Conservation (phyloP, 495 filamentous ascomycete species). For the Trichoderma erinaceum region DNA sequence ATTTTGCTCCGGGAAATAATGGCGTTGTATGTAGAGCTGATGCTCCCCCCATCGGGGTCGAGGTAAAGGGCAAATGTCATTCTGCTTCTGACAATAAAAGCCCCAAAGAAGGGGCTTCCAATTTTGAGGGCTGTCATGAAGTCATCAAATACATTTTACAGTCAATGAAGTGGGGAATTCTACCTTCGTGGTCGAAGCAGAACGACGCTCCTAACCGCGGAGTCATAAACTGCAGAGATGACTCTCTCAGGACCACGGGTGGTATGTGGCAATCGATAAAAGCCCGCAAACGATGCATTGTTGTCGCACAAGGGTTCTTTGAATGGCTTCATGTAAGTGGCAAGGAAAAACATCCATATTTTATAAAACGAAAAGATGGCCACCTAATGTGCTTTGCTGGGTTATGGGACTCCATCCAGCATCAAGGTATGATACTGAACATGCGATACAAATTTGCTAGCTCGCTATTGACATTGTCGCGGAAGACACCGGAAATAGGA, state of each 20-base stretch:
- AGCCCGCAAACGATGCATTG: slow-evolving; percentile 74
- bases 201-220: slow-evolving; percentile 59
- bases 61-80: slow-evolving; percentile 11
- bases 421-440: slow-evolving; percentile 52
- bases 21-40: slow-evolving; percentile 85
- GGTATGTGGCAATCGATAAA: slow-evolving; percentile 95
- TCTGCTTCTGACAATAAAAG: slow-evolving; percentile 17
- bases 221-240: slow-evolving; percentile 93
- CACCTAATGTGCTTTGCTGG: slow-evolving; percentile 85
- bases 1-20: slow-evolving; percentile 83
- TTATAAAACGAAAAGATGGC: slow-evolving; percentile 71
- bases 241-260: slow-evolving; percentile 65
- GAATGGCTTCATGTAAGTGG: slow-evolving; percentile 85
- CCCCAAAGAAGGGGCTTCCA: neutral
- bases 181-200: slow-evolving; percentile 33
- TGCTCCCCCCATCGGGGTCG: slow-evolving; percentile 48
- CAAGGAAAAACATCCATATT: slow-evolving; percentile 80
- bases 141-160: slow-evolving; percentile 71
- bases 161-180: slow-evolving; percentile 80
- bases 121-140: neutral
- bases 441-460: neutral
- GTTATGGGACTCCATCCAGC: slow-evolving; percentile 81
- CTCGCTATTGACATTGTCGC: neutral
- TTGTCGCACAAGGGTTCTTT: slow-evolving; percentile 88
- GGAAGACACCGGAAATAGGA: slow-evolving; percentile 14